phyloP scores from a whole-genome alignment of 202 grass and related monocot species.

The Schoenoplectus triqueter region DNA sequence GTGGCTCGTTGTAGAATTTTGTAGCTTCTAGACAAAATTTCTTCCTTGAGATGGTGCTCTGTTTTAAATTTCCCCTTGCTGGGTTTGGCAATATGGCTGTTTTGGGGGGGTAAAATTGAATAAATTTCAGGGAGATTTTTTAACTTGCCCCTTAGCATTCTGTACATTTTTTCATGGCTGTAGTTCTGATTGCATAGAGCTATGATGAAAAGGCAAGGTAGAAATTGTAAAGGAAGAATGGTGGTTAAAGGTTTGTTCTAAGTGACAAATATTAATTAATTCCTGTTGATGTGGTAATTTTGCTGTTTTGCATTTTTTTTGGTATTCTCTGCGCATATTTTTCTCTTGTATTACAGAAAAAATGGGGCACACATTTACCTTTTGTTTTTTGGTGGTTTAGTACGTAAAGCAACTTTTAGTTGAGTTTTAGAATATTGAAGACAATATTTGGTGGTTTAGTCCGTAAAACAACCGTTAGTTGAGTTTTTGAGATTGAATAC shows the following conservation, averaged over 20 bases:
- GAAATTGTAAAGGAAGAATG: constrained; percentile 38
- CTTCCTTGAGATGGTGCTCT: constrained; percentile 29
- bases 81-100: constrained; percentile 32
- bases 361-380: neutral
- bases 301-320: neutral
- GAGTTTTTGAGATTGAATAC: too few relatives aligned
- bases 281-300: neutral
- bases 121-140: neutral
- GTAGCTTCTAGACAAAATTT: constrained; percentile 33
- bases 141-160: constrained; percentile 15
- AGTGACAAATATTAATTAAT: constrained; percentile 31
- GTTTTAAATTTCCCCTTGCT: constrained; percentile 26
- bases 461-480: too few relatives aligned
- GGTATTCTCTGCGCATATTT: neutral
- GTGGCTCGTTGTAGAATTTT: constrained; percentile 35
- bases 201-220: constrained; percentile 33
- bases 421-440: too few relatives aligned
- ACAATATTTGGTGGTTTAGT: too few relatives aligned
- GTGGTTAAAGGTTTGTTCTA: constrained; percentile 1
- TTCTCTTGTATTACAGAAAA: constrained; percentile 17
- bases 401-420: neutral
- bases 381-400: neutral
- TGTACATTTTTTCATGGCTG: constrained; percentile 40
- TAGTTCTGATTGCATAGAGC: constrained; percentile 8
- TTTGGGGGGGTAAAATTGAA: constrained; percentile 20